Percentiles rank a stretch among this genome's conserved stretches.
phyloP scores from a whole-genome alignment of 805 yeast species.

The Wickerhamiella spandovensis region DNA sequence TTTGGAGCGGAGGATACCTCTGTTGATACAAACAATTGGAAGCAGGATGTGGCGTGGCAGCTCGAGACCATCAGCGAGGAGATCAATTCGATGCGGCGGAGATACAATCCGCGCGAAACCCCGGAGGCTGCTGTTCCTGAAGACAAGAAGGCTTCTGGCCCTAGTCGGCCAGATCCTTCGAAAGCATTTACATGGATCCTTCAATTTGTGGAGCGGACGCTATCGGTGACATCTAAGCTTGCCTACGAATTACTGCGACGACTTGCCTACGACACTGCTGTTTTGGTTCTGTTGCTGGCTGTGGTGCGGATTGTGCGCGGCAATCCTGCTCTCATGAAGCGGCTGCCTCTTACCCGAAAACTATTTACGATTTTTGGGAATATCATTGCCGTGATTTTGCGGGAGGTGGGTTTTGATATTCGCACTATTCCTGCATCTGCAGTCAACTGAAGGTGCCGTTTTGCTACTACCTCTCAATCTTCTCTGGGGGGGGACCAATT shows the following conservation, averaged over 20 bases:
- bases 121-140: background rate
- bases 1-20: background rate
- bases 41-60: constrained; percentile 18
- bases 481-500: too few relatives aligned
- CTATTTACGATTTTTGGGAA: constrained; percentile 10
- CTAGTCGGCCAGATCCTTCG: background rate
- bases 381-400: constrained; percentile 13
- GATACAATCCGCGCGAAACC: constrained; percentile 1
- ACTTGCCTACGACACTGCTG: constrained; percentile 10
- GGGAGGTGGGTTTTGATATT: constrained; percentile 18
- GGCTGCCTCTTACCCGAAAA: constrained; percentile 10
- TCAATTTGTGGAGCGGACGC: background rate
- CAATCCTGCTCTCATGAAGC: constrained; percentile 8
- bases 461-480: too few relatives aligned
- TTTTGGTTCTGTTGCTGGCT: constrained; percentile 8
- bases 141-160: background rate
- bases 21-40: constrained; percentile 11
- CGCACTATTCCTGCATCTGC: constrained; percentile 5
- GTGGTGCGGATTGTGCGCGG: constrained; percentile 11
- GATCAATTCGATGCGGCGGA: constrained; percentile 14
- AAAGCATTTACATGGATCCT: too few relatives aligned
- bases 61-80: constrained; percentile 20
- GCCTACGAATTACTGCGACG: constrained; percentile 4
- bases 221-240: background rate
- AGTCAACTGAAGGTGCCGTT: too few relatives aligned